A percentile compares a stretch with the other conserved stretches of the same genome.
Evolutionary conservation across 306 rosid species (phyloP).

Genomic region (Malus domestica): ASM211411v1 NC_041798.1:32402001-32402500

Average conservation of each 20-base stretch:
- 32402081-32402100: conserved; percentile 73
- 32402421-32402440: not conserved
- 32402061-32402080: conserved; percentile 48
- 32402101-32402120: conserved; percentile 45
- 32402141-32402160: conserved; percentile 46
- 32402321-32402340: conserved; percentile 27
- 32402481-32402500: not conserved
- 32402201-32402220: conserved; percentile 32
- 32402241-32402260: not conserved
- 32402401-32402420: not conserved
- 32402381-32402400: conserved; percentile 9
- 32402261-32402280: conserved; percentile 6
- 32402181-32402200: conserved; percentile 64
- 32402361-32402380: conserved; percentile 6
- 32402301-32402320: not conserved
- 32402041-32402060: conserved; percentile 49
- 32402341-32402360: conserved; percentile 8
- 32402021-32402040: conserved; percentile 58
- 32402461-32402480: not conserved
- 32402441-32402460: not conserved
- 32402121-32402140: conserved; percentile 43
- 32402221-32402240: conserved; percentile 4
- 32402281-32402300: not conserved
- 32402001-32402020: conserved; percentile 48
- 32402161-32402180: conserved; percentile 39